A percentile compares a stretch with the other conserved stretches of the same genome.
These are phyloP conservation scores for Alternaria sp. DNA, from an alignment of 2,329 filamentous ascomycete species.

Conservation along the genomic window DNA sequence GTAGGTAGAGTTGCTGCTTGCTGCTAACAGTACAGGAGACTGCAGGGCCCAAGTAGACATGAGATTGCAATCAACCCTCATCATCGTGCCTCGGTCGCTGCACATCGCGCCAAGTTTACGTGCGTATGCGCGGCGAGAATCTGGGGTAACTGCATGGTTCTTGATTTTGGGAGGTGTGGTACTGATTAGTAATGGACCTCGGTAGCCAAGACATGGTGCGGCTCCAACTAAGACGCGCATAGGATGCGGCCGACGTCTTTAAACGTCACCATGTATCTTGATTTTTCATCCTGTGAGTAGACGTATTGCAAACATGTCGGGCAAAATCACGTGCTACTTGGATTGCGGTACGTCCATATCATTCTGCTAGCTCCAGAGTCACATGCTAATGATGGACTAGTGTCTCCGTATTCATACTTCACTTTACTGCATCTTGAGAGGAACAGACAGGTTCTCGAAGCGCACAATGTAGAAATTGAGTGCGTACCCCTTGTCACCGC, in stretches of 20 bases:
- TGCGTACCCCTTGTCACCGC: slow-evolving; percentile 53
- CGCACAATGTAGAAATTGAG: slow-evolving; percentile 71
- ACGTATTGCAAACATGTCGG: slow-evolving; percentile 58
- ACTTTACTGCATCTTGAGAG: slow-evolving; percentile 66
- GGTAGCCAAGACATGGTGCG: slow-evolving; percentile 32
- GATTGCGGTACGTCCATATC: slow-evolving; percentile 67
- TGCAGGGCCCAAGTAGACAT: not conserved
- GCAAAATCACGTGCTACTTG: slow-evolving; percentile 71
- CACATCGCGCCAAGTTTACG: not conserved
- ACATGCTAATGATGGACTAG: slow-evolving; percentile 54
- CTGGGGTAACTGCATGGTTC: slow-evolving; percentile 14
- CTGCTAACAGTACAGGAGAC: not conserved
- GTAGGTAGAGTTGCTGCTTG: not conserved
- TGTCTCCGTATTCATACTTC: slow-evolving; percentile 67
- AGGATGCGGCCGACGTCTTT: not conserved
- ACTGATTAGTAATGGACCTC: slow-evolving; percentile 40
- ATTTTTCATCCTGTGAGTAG: slow-evolving; percentile 25
- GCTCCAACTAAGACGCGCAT: slow-evolving; percentile 14
- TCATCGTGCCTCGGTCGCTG: slow-evolving; percentile 2
- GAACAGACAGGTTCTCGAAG: slow-evolving; percentile 63
- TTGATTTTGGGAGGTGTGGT: slow-evolving; percentile 6
- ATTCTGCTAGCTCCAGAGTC: not conserved
- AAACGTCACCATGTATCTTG: not conserved
- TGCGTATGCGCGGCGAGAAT: slow-evolving; percentile 3
- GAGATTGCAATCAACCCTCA: slow-evolving; percentile 11